Percentiles rank a stretch among this genome's conserved stretches.
Conservation (phyloP, 805 yeast species). For the Nadsonia fulvescens region DNA sequence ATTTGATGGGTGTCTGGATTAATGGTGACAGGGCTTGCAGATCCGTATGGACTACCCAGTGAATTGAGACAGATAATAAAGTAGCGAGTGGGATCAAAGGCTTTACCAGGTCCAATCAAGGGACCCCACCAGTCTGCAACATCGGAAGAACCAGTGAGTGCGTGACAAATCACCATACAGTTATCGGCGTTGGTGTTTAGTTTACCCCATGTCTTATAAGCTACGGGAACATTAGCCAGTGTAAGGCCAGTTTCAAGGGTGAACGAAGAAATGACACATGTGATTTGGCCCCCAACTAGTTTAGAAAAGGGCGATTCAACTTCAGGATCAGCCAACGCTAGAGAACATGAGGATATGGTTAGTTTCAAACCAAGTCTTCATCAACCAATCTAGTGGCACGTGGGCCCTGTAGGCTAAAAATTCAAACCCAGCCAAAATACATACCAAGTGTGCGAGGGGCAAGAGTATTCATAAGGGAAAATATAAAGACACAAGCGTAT, state of each 20-base stretch:
- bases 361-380: too few species aligned
- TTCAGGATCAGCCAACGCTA: too few species aligned
- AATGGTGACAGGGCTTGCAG: slow-evolving; percentile 77
- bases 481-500: too few species aligned
- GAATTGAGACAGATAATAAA: slow-evolving; percentile 79
- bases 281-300: slow-evolving; percentile 59
- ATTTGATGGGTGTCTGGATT: slow-evolving; percentile 41
- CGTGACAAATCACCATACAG: slow-evolving; percentile 85
- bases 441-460: too few species aligned
- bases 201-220: slow-evolving; percentile 91
- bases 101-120: slow-evolving; percentile 61
- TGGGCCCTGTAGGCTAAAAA: too few species aligned
- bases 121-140: slow-evolving; percentile 99
- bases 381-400: too few species aligned
- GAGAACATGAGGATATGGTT: too few species aligned
- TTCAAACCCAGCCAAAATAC: too few species aligned
- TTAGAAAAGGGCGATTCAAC: slow-evolving; percentile 49
- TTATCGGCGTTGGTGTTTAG: slow-evolving; percentile 54
- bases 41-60: slow-evolving; percentile 93
- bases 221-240: slow-evolving; percentile 64
- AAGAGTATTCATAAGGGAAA: too few species aligned
- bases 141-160: slow-evolving; percentile 88
- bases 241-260: slow-evolving; percentile 69
- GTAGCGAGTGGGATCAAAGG: slow-evolving; percentile 80
- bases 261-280: slow-evolving; percentile 59